Evolutionary conservation across 768 basidiomycete genomes (phyloP).

Genomic region (Lactifluus hygrophoroides): DNA sequence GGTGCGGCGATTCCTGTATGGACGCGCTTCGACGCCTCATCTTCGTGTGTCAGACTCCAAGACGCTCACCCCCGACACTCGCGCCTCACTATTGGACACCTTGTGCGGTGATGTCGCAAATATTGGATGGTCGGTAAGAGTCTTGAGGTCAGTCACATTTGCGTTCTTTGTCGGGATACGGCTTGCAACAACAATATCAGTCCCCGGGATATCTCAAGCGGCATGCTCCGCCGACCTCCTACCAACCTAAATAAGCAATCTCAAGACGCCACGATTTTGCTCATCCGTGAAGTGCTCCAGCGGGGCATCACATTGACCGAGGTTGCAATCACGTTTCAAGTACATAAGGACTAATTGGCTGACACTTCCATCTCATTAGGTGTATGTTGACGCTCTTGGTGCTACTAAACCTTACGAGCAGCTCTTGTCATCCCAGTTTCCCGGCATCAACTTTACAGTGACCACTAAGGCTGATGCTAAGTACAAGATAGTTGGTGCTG

Average conservation of each 20-base stretch:
- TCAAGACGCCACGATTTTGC: constrained; percentile 79
- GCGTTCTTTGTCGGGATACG: neutral
- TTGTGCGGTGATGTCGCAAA: constrained; percentile 63
- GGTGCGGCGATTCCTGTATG: constrained; percentile 38
- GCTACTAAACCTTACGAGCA: constrained; percentile 77
- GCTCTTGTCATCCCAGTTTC: constrained; percentile 74
- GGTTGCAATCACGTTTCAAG: constrained; percentile 32
- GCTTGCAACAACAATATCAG: constrained; percentile 34
- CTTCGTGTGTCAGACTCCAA: constrained; percentile 68
- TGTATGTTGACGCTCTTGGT: constrained; percentile 93
- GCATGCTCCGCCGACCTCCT: constrained; percentile 82
- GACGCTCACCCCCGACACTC: constrained; percentile 63
- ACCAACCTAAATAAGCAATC: constrained; percentile 83
- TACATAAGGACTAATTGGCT: neutral
- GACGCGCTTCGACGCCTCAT: neutral
- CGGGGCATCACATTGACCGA: constrained; percentile 73
- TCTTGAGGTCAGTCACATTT: constrained; percentile 25
- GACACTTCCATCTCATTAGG: constrained; percentile 40
- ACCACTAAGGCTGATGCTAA: constrained; percentile 90
- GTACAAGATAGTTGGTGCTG: constrained; percentile 95
- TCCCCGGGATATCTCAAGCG: constrained; percentile 83
- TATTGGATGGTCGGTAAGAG: constrained; percentile 76
- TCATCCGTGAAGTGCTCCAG: constrained; percentile 81
- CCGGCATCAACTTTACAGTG: constrained; percentile 81
- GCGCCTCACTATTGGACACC: constrained; percentile 54